Evolutionary conservation across 306 rosid species (phyloP).

Genomic region (Vigna trinervia): DNA sequence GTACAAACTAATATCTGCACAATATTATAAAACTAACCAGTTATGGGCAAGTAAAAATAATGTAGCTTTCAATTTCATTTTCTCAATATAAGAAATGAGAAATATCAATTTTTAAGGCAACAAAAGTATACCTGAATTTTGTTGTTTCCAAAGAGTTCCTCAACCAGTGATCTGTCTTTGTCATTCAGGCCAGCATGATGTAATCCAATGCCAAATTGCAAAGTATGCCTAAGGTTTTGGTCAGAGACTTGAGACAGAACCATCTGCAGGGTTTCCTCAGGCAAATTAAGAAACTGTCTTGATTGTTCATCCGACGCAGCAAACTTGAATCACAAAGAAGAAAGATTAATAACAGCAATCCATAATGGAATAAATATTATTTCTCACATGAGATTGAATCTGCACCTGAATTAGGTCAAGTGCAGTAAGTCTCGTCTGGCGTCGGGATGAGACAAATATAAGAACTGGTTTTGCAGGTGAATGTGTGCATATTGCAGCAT

Average conservation of each 20-base stretch:
- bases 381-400: constrained; percentile 35
- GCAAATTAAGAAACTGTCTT: constrained; percentile 81
- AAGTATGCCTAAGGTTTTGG: constrained; percentile 91
- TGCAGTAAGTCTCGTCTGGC: constrained; percentile 97
- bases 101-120: constrained; percentile 32
- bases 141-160: constrained; percentile 94
- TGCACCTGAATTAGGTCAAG: constrained; percentile 91
- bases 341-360: constrained; percentile 38
- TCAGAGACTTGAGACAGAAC: constrained; percentile 90
- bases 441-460: constrained; percentile 95
- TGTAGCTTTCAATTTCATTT: background rate
- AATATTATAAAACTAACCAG: constrained; percentile 35
- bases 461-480: constrained; percentile 97
- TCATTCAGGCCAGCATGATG: constrained; percentile 98
- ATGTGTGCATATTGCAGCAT: constrained; percentile 98
- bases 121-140: constrained; percentile 83
- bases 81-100: background rate
- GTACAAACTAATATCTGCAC: constrained; percentile 90
- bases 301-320: constrained; percentile 96
- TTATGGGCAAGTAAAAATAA: background rate
- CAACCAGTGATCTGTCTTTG: constrained; percentile 90
- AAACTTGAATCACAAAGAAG: constrained; percentile 60
- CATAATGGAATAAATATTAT: constrained; percentile 33
- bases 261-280: constrained; percentile 91
- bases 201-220: constrained; percentile 95